Percentiles rank a stretch among this genome's conserved stretches.
Conservation (phyloP, 129 eudicot species). For the Artemisia argyi region DNA sequence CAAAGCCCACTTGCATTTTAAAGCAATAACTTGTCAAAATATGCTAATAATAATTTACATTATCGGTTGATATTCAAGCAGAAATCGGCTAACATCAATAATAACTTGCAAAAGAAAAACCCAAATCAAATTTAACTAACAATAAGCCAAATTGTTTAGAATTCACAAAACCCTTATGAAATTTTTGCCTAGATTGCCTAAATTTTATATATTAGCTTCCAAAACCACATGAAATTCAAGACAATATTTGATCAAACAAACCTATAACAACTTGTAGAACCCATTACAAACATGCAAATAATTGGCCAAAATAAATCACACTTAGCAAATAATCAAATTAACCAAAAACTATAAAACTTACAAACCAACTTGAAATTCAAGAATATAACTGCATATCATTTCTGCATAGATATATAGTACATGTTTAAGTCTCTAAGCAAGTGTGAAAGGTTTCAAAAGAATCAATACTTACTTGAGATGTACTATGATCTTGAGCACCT, state of each 20-base stretch:
- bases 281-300: too few species aligned
- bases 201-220: background rate
- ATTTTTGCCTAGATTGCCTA: background rate
- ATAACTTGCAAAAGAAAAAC: constrained; percentile 8
- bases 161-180: background rate
- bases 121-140: background rate
- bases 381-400: background rate
- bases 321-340: background rate
- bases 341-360: background rate
- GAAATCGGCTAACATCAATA: background rate
- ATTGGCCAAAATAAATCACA: background rate
- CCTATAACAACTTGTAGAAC: background rate
- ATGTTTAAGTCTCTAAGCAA: background rate
- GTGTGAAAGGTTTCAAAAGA: constrained; percentile 26
- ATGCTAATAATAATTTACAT: background rate
- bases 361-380: constrained; percentile 20
- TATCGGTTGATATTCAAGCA: constrained; percentile 3
- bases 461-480: constrained; percentile 38
- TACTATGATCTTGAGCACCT: constrained; percentile 22
- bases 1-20: constrained; percentile 4
- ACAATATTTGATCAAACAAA: background rate
- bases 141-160: background rate
- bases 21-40: constrained; percentile 9
- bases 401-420: background rate
- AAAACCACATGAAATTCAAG: background rate